phyloP scores from a whole-genome alignment of 768 basidiomycete species.

The Neoboletus brunneissimus region DNA sequence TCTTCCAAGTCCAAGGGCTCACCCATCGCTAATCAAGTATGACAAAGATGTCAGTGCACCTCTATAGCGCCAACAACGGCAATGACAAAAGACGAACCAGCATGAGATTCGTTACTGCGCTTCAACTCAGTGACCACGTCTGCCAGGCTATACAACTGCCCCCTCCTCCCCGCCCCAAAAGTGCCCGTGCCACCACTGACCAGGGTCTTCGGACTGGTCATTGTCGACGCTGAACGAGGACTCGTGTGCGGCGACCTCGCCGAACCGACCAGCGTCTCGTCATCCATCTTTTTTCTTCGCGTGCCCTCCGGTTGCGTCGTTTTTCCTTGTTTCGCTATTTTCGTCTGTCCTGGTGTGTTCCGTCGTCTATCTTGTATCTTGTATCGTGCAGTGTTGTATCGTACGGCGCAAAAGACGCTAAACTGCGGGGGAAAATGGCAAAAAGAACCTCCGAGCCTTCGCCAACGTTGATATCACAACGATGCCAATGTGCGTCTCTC shows the following conservation, averaged over 20 bases:
- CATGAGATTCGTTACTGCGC: conserved; percentile 33
- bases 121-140: conserved; percentile 45
- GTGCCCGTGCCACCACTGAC: conserved; percentile 1
- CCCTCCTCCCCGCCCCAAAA: conserved; percentile 26
- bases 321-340: background rate
- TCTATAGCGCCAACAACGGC: background rate
- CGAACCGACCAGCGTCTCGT: conserved; percentile 24
- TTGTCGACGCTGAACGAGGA: conserved; percentile 19
- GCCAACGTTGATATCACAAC: conserved; percentile 10
- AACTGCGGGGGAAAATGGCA: background rate
- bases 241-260: conserved; percentile 21
- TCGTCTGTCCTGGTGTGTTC: background rate
- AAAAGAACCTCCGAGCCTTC: background rate
- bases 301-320: background rate
- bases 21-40: conserved; percentile 18
- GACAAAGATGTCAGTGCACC: background rate
- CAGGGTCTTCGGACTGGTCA: conserved; percentile 10
- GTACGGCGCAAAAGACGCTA: background rate
- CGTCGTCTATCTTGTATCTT: background rate
- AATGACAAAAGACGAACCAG: conserved; percentile 26
- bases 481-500: background rate
- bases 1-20: conserved; percentile 38
- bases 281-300: conserved; percentile 17
- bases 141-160: conserved; percentile 40
- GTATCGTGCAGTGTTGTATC: background rate